Conservation (phyloP, 2,329 filamentous ascomycete genomes). For the Lachnellula hyalina region DNA sequence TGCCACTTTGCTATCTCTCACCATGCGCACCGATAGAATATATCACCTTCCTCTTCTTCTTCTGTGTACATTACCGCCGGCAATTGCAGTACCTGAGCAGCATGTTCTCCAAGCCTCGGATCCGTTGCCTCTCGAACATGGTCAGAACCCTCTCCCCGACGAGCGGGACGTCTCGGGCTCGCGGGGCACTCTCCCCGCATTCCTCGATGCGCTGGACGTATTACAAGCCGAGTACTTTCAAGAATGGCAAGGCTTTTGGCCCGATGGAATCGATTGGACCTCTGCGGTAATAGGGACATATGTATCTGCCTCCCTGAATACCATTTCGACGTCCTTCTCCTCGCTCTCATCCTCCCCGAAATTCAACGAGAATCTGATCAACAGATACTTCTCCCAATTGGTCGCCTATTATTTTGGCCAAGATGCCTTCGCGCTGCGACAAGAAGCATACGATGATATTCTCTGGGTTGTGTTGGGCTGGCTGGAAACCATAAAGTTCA, state of each 20-base stretch:
- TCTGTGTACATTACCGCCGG: slow-evolving; percentile 4
- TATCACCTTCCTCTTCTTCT: slow-evolving; percentile 7
- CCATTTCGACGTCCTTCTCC: slow-evolving; percentile 59
- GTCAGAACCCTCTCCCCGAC: slow-evolving; percentile 8
- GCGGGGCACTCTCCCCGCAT: slow-evolving; percentile 17
- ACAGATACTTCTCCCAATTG: slow-evolving; percentile 73
- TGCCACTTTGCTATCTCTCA: slow-evolving; percentile 5
- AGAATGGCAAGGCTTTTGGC: slow-evolving; percentile 75
- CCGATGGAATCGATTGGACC: slow-evolving; percentile 87
- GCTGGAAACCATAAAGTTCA: slow-evolving; percentile 76
- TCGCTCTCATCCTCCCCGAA: slow-evolving; percentile 30
- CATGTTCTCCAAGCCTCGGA: not conserved
- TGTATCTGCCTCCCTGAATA: slow-evolving; percentile 65
- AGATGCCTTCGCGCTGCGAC: slow-evolving; percentile 67
- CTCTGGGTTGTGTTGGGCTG: slow-evolving; percentile 92
- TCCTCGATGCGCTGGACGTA: slow-evolving; percentile 59
- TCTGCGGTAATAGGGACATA: slow-evolving; percentile 79
- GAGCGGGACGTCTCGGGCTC: slow-evolving; percentile 5
- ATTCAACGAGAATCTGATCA: slow-evolving; percentile 68
- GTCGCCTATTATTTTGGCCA: slow-evolving; percentile 82
- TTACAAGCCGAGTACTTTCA: slow-evolving; percentile 78
- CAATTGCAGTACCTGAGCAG: slow-evolving; percentile 3
- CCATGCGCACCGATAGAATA: slow-evolving; percentile 14
- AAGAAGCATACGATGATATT: slow-evolving; percentile 87
- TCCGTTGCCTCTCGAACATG: slow-evolving; percentile 2